Base-by-base conservation (phyloP, 805 yeast species). In the Yamadazyma sp. region DNA sequence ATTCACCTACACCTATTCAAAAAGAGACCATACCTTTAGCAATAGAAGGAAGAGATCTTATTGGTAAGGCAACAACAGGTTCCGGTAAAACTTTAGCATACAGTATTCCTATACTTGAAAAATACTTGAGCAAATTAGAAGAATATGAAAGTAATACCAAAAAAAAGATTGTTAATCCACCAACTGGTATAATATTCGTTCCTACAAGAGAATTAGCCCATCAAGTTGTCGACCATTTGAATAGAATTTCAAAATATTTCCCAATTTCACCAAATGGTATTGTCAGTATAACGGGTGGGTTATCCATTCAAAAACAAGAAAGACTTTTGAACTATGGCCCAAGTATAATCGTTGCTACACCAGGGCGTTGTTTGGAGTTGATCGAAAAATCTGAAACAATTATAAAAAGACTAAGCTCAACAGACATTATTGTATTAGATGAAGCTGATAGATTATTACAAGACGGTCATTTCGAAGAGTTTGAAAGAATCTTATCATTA, bases 161-260 rank as follows among this genome's bases (percentile, higher is more conserved):
- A 7, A 47, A 54, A 4, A 55, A 52, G 15, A 45, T 43, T 1
- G 39, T 48, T 3, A 55, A 50, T 12, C 51, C 70, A 15, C 89
- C 95, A 3, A 64, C 78, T 4, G 98, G 88, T 4, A 65, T 93
- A 9, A 75, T 93, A 19, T 84, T 93, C 52, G 83, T 96, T 0
- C 99, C 99, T 21, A 93, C 99, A 0, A 76, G 99, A 69, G 99
- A 93, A 58, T 72, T 93, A 50, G 98, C 96, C 0, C 91, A 84
- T 45, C 99, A 93, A 62, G 96, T 93, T 32, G 78, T 80, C 26
- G 78, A 82, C 41, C 98, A 93, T 62, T 56, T 93, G 44, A 74
- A 76, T 46, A 58, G 57, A 20, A 48, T 83, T 8, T 69, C 81
- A 36, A 72, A 65, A 43, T 73, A 48, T 47, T 72, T 75, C 45